Conservation (phyloP, 2,329 filamentous ascomycete genomes). For the Beauveria asiatica region DNA sequence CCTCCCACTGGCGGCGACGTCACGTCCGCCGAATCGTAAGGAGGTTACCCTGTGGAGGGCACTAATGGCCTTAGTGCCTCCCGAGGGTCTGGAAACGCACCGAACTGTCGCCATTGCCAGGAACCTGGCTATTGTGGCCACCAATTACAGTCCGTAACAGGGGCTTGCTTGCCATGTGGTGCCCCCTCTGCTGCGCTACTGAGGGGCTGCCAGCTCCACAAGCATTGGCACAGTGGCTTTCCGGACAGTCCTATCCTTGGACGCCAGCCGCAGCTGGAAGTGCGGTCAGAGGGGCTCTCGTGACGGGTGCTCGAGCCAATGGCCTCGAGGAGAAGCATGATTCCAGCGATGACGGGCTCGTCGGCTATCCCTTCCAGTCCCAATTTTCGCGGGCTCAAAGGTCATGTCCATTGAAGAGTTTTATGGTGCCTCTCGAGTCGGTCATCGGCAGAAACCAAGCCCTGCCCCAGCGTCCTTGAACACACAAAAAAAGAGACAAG, state of each 20-base stretch:
- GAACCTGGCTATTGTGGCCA: conserved; percentile 16
- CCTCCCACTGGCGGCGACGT: conserved; percentile 14
- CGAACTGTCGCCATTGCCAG: conserved; percentile 19
- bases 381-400: conserved; percentile 3
- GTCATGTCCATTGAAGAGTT: background rate
- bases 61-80: conserved; percentile 18
- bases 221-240: background rate
- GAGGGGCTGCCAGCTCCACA: conserved; percentile 7
- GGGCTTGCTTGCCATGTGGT: conserved; percentile 12
- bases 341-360: background rate
- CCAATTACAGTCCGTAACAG: conserved; percentile 7
- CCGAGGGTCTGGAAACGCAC: conserved; percentile 26
- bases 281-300: conserved; percentile 8
- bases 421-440: background rate
- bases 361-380: background rate
- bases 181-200: conserved; percentile 1
- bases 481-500: background rate
- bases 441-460: background rate
- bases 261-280: conserved; percentile 6
- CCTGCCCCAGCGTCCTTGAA: background rate
- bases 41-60: conserved; percentile 2
- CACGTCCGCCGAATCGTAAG: conserved; percentile 18
- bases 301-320: conserved; percentile 1
- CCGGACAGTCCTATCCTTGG: background rate
- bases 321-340: background rate